A percentile compares a stretch with the other conserved stretches of the same genome.
These are phyloP conservation scores for Peribolospora baueri DNA, from an alignment of 768 basidiomycete genomes.

Conservation along the genomic window DNA sequence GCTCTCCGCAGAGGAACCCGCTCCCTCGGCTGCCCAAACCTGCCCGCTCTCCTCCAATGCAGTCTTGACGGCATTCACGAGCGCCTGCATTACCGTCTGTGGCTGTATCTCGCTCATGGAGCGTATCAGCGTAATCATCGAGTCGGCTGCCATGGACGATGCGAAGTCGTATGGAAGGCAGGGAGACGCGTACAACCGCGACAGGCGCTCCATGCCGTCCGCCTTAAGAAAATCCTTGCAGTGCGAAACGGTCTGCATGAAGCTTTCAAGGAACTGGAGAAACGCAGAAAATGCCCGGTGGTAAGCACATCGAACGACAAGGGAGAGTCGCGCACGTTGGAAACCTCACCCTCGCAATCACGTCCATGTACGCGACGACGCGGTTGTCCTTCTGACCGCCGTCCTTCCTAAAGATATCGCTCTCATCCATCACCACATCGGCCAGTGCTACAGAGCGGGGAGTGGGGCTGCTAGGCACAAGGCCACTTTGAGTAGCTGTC, in stretches of 20 bases:
- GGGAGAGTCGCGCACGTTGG: neutral
- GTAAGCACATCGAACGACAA: neutral
- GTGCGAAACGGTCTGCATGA: constrained; percentile 76
- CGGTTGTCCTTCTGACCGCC: constrained; percentile 19
- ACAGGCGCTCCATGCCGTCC: constrained; percentile 47
- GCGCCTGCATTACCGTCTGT: constrained; percentile 42
- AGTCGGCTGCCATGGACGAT: constrained; percentile 58
- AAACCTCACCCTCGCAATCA: no score
- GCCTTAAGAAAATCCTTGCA: constrained; percentile 69
- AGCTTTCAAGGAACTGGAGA: constrained; percentile 62
- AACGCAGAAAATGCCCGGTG: neutral
- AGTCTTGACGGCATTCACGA: constrained; percentile 42
- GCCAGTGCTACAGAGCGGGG: neutral
- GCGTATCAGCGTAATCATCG: constrained; percentile 65
- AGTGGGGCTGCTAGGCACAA: no score
- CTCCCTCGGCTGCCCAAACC: constrained; percentile 33
- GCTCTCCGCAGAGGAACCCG: constrained; percentile 1
- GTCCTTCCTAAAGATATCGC: neutral
- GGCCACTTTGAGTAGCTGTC: neutral
- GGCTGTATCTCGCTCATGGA: constrained; percentile 73
- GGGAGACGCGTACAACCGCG: constrained; percentile 53
- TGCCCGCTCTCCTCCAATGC: constrained; percentile 43
- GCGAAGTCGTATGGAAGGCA: constrained; percentile 76
- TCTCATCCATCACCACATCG: constrained; percentile 1
- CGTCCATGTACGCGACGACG: neutral